phyloP scores from a whole-genome alignment of 2,329 filamentous ascomycete genomes.

The Sporothrix protearum region DNA sequence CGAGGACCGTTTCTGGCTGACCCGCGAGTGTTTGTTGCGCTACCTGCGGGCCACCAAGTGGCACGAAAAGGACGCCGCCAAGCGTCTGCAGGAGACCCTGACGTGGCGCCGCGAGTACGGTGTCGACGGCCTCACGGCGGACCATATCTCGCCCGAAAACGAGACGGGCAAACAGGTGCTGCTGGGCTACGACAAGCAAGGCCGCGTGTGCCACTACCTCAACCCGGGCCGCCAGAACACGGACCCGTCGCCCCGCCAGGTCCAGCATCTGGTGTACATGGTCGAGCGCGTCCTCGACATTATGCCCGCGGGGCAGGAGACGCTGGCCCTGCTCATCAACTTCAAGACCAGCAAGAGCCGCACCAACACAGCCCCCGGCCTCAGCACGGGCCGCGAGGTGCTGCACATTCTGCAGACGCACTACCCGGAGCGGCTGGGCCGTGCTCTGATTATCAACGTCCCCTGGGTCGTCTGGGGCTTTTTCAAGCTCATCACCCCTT shows the following conservation, averaged over 20 bases:
- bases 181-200: conserved; percentile 79
- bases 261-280: conserved; percentile 95
- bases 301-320: conserved; percentile 84
- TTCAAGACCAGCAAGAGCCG: conserved; percentile 77
- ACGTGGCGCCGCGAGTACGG: conserved; percentile 91
- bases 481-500: conserved; percentile 96
- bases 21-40: conserved; percentile 83
- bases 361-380: conserved; percentile 67
- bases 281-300: conserved; percentile 84
- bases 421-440: conserved; percentile 87
- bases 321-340: conserved; percentile 81
- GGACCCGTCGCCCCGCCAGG: conserved; percentile 75
- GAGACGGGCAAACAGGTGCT: conserved; percentile 95
- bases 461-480: conserved; percentile 90
- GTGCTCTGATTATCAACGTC: conserved; percentile 86
- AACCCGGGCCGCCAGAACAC: conserved; percentile 92
- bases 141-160: conserved; percentile 90
- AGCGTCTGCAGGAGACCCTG: conserved; percentile 75
- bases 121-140: conserved; percentile 70
- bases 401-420: conserved; percentile 89
- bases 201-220: conserved; percentile 85
- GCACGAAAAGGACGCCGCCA: conserved; percentile 69
- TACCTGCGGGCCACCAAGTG: conserved; percentile 95
- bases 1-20: conserved; percentile 82
- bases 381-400: conserved; percentile 77